Evolutionary conservation across 352 stramenopile species (phyloP).

Genomic region (Blastocystis hominis): DNA sequence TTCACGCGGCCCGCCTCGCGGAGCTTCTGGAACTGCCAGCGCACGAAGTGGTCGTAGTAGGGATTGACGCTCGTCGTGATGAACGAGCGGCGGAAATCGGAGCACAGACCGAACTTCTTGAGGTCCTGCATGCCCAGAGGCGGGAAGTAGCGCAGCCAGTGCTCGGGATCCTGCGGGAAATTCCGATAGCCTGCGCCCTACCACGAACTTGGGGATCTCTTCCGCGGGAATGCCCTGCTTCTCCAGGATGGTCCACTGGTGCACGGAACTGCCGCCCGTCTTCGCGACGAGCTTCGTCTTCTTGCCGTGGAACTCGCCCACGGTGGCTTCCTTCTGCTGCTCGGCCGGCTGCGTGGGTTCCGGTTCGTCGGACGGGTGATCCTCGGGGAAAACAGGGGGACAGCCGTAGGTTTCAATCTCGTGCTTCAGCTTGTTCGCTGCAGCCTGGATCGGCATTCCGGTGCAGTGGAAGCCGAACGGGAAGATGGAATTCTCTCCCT

Average conservation of each 20-base stretch:
- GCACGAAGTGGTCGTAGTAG: slow-evolving; percentile 98
- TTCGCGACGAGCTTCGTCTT: slow-evolving; percentile 96
- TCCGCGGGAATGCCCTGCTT: slow-evolving; percentile 78
- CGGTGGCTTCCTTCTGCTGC: slow-evolving; percentile 62
- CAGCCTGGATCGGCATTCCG: slow-evolving; percentile 97
- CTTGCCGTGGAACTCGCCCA: slow-evolving; percentile 74
- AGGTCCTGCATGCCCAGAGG: slow-evolving; percentile 88
- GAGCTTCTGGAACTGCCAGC: slow-evolving; percentile 95
- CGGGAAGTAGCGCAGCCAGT: slow-evolving; percentile 98
- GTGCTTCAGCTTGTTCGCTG: slow-evolving; percentile 95
- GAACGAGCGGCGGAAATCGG: slow-evolving; percentile 96
- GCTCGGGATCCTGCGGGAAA: slow-evolving; percentile 72
- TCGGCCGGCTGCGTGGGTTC: slow-evolving; percentile 62
- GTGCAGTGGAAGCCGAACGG: slow-evolving; percentile 98
- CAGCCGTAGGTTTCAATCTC: slow-evolving; percentile 86
- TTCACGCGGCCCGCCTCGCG: slow-evolving; percentile 76
- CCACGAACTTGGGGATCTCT: slow-evolving; percentile 86
- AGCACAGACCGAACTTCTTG: slow-evolving; percentile 85
- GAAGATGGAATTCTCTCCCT: slow-evolving; percentile 96
- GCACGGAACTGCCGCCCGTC: slow-evolving; percentile 82
- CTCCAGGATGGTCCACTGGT: slow-evolving; percentile 94
- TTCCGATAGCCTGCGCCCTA: not conserved
- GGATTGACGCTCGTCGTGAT: slow-evolving; percentile 98
- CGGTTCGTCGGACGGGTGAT: slow-evolving; percentile 61
- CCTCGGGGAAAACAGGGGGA: slow-evolving; percentile 79